These are phyloP conservation scores for Melanopsichium pennsylvanicum DNA, from an alignment of 1,284 basidiomycete species.

Conservation along the genomic window DNA sequence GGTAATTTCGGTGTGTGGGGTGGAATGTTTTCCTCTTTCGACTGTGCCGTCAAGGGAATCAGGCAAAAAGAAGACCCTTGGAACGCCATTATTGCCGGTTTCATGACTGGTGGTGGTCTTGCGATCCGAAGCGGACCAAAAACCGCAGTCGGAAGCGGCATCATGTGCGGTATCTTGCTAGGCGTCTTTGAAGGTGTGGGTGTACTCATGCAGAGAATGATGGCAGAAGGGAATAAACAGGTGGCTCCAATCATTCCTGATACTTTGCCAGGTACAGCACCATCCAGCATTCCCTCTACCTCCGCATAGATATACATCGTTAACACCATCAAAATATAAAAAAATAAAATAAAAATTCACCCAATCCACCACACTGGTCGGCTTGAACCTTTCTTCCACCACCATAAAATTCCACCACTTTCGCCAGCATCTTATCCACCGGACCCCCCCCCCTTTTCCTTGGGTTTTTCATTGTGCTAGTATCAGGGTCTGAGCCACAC, in stretches of 20 bases:
- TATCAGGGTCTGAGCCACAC: too few relatives aligned
- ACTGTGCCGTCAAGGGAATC: slow-evolving; percentile 94
- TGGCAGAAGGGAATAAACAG: slow-evolving; percentile 76
- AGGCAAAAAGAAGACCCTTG: slow-evolving; percentile 98
- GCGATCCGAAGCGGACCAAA: slow-evolving; percentile 91
- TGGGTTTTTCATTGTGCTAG: too few relatives aligned
- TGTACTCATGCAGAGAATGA: slow-evolving; percentile 81
- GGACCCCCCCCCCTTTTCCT: too few relatives aligned
- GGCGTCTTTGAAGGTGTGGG: slow-evolving; percentile 89
- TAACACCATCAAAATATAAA: too few relatives aligned
- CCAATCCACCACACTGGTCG: too few relatives aligned
- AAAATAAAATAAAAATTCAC: too few relatives aligned
- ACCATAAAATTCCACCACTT: slow-evolving; percentile 3
- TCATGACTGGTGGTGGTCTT: slow-evolving; percentile 95
- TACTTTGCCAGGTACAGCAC: slow-evolving; percentile 17
- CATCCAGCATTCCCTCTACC: too few relatives aligned
- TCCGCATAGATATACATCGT: too few relatives aligned
- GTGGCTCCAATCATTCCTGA: slow-evolving; percentile 54
- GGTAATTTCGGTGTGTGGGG: slow-evolving; percentile 99
- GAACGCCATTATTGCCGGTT: slow-evolving; percentile 98
- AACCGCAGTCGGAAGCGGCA: slow-evolving; percentile 85
- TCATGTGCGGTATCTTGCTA: slow-evolving; percentile 94
- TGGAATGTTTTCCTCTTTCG: slow-evolving; percentile 79
- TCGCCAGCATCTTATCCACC: too few relatives aligned
- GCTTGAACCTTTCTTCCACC: too few relatives aligned